These are phyloP conservation scores for Yamadazyma conglobata DNA, from an alignment of 1,139 yeast species.

Conservation along the genomic window DNA sequence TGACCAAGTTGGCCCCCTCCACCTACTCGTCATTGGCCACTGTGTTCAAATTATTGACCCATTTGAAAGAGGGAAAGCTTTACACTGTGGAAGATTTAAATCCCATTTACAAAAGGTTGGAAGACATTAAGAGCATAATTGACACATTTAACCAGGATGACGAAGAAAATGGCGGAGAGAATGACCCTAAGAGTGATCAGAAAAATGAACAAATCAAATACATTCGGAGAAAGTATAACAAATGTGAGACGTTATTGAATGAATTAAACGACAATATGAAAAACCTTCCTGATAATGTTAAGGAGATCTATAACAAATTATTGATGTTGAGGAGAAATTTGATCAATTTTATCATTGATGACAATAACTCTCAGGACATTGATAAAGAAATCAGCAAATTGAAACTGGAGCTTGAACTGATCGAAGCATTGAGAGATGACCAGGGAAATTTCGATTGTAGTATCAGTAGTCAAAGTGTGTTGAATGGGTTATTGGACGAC, in stretches of 20 bases:
- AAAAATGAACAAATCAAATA: constrained; percentile 55
- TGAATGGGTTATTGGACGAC: constrained; percentile 76
- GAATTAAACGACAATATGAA: constrained; percentile 52
- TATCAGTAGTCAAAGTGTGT: constrained; percentile 48
- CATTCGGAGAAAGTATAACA: constrained; percentile 55
- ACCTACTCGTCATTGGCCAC: constrained; percentile 86
- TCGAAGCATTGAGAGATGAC: constrained; percentile 32
- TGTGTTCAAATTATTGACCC: constrained; percentile 76
- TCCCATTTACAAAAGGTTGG: constrained; percentile 69
- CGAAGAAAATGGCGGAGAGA: constrained; percentile 24
- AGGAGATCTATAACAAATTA: constrained; percentile 48
- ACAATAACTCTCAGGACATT: constrained; percentile 6
- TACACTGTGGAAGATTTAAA: constrained; percentile 79
- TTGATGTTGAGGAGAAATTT: constrained; percentile 32
- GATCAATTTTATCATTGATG: constrained; percentile 31
- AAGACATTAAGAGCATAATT: constrained; percentile 64
- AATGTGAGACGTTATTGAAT: constrained; percentile 53
- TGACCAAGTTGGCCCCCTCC: constrained; percentile 87
- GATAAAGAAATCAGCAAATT: constrained; percentile 8
- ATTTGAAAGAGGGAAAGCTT: constrained; percentile 73
- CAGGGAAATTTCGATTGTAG: constrained; percentile 31
- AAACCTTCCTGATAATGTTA: constrained; percentile 54
- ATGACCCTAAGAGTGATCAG: constrained; percentile 18
- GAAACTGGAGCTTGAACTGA: constrained; percentile 23
- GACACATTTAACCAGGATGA: constrained; percentile 33